These are phyloP conservation scores for Amanita pallidorosea DNA, from an alignment of 768 basidiomycete genomes.

Conservation along the genomic window DNA sequence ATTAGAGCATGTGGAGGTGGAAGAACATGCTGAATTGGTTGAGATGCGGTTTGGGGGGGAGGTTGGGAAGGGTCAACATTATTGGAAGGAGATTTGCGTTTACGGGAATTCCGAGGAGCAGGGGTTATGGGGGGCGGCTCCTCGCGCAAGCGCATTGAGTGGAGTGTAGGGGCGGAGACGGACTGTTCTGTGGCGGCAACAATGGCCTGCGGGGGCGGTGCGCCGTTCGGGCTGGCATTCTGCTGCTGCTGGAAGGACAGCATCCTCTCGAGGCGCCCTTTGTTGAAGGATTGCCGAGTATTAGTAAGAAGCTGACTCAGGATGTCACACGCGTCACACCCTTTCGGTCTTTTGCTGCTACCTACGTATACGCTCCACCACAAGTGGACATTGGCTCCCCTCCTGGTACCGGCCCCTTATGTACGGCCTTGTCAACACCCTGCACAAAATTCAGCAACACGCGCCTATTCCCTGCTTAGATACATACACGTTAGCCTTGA, in stretches of 20 bases:
- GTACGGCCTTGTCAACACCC: constrained; percentile 59
- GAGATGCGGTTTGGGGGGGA: constrained; percentile 19
- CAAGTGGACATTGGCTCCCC: constrained; percentile 54
- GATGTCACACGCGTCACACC: constrained; percentile 8
- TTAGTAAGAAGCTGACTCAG: constrained; percentile 42
- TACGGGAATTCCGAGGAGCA: constrained; percentile 37
- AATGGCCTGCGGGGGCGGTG: constrained; percentile 24
- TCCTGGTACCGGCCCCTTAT: constrained; percentile 38
- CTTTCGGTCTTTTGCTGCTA: neutral
- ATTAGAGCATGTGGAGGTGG: constrained; percentile 46
- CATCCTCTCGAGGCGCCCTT: constrained; percentile 17
- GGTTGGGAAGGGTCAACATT: constrained; percentile 17
- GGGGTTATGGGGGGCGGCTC: constrained; percentile 38
- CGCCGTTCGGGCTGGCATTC: constrained; percentile 14
- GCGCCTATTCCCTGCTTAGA: neutral
- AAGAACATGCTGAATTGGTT: constrained; percentile 39
- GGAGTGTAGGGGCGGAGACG: constrained; percentile 10
- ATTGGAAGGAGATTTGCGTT: constrained; percentile 59
- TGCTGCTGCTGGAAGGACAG: constrained; percentile 25
- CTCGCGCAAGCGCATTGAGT: constrained; percentile 52
- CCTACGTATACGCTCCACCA: constrained; percentile 18
- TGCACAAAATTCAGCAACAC: constrained; percentile 12
- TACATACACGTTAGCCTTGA: constrained; percentile 54
- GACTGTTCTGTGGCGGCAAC: neutral
- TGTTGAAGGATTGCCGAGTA: constrained; percentile 21